Conservation (phyloP, 1,284 basidiomycete species). For the Pulchroboletus neoregius region DNA sequence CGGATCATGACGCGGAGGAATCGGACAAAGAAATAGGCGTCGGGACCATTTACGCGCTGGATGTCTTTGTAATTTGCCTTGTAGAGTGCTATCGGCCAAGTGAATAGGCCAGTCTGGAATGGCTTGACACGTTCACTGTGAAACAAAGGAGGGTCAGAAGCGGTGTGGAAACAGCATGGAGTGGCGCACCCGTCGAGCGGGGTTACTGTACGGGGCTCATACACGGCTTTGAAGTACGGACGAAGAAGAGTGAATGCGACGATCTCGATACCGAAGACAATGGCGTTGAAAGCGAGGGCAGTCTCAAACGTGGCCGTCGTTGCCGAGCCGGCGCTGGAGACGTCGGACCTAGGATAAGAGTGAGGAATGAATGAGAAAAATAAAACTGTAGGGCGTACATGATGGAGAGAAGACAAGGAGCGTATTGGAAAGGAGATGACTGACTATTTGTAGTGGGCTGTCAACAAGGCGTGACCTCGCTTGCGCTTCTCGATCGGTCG, state of each 20-base stretch:
- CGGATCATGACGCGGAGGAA: constrained; percentile 81
- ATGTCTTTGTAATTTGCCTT: constrained; percentile 59
- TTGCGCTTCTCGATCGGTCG: constrained; percentile 9
- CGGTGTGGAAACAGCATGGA: constrained; percentile 1
- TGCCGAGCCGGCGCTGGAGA: constrained; percentile 38
- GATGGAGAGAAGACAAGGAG: constrained; percentile 15
- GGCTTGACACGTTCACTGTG: constrained; percentile 53
- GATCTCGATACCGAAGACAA: constrained; percentile 65
- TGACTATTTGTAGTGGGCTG: background rate
- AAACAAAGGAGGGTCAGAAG: constrained; percentile 3
- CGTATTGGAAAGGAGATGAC: constrained; percentile 9
- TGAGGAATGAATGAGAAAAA: constrained; percentile 5
- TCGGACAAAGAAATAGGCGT: constrained; percentile 92
- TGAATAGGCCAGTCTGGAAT: constrained; percentile 43
- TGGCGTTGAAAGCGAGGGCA: constrained; percentile 70
- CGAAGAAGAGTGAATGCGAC: constrained; percentile 66
- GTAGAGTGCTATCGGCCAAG: constrained; percentile 60
- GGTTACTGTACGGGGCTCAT: constrained; percentile 77
- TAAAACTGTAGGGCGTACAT: constrained; percentile 16
- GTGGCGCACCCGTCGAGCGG: constrained; percentile 43
- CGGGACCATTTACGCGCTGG: constrained; percentile 77
- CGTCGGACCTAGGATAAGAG: constrained; percentile 17
- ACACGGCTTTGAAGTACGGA: constrained; percentile 69
- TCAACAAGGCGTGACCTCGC: constrained; percentile 1
- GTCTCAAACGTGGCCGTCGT: constrained; percentile 69